Percentiles rank a stretch among this genome's conserved stretches.
Evolutionary conservation across 306 rosid species (phyloP).

Genomic region (Leucaena leucocephala): DNA sequence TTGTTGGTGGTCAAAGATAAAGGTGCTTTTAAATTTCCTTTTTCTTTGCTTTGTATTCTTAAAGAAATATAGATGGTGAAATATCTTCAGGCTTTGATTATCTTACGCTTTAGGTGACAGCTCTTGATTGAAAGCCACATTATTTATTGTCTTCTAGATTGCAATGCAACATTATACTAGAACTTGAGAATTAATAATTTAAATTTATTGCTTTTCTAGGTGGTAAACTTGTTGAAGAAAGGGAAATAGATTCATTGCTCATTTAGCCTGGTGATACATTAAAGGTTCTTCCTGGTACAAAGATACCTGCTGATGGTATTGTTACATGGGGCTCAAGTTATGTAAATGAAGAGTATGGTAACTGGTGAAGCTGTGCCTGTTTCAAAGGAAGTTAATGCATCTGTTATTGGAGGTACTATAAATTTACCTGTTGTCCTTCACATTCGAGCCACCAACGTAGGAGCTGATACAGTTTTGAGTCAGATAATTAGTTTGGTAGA

Average conservation of each 20-base stretch:
- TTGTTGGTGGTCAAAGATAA: slow-evolving; percentile 72
- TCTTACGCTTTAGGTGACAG: slow-evolving; percentile 21
- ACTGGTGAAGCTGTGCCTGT: slow-evolving; percentile 91
- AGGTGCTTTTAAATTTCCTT: slow-evolving; percentile 54
- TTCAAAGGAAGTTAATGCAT: slow-evolving; percentile 71
- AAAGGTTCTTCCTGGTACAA: slow-evolving; percentile 94
- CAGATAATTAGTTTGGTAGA: slow-evolving; percentile 98
- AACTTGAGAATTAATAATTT: slow-evolving; percentile 21
- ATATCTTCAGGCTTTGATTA: slow-evolving; percentile 26
- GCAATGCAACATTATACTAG: neutral
- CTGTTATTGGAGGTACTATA: slow-evolving; percentile 91
- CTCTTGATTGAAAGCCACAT: slow-evolving; percentile 19
- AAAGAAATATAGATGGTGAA: slow-evolving; percentile 8
- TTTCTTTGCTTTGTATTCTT: slow-evolving; percentile 25
- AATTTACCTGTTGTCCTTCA: slow-evolving; percentile 88
- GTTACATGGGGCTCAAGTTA: slow-evolving; percentile 92
- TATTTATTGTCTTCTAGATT: slow-evolving; percentile 16
- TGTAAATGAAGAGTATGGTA: slow-evolving; percentile 96
- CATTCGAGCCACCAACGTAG: slow-evolving; percentile 80
- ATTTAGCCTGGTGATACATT: slow-evolving; percentile 84
- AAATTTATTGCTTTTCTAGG: slow-evolving; percentile 50
- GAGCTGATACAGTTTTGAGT: slow-evolving; percentile 89
- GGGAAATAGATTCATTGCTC: slow-evolving; percentile 89
- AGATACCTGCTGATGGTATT: slow-evolving; percentile 88
- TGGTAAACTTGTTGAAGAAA: slow-evolving; percentile 68